Evolutionary conservation across 2,329 filamentous ascomycete species (phyloP), one percentile per base, ranked within the genome.

Genomic region (Cercospora berteroae): DNA sequence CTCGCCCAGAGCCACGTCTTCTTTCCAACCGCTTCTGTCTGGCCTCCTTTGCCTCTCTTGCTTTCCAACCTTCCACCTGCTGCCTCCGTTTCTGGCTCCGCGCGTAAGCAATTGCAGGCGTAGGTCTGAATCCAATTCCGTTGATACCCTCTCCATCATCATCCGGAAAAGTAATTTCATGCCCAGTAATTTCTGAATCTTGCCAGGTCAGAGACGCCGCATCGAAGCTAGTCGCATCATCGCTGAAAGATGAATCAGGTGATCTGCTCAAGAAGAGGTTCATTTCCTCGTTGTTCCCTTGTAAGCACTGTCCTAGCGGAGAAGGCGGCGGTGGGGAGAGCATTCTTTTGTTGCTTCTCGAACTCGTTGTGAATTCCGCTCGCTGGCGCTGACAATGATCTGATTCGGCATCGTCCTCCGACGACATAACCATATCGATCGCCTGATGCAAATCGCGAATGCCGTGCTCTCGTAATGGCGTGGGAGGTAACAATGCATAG

Each of bases 91-190:
- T 84, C 75, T 87, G 84, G 50, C 83, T 82, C 58, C 87, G 79
- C 16, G 83, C 83, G 78, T 85, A 85, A 1, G 86, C 86, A 31
- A 87, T 83, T 48, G 86, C 84, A 16, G 87, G 82, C 1, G 87
- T 89, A 3, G 87, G 87, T 67, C 83, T 83, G 76, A 89, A 89
- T 0, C 87, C 87, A 65, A 89, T 83, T 1, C 87, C 87, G 72
- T 89, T 89, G 69, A 89, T 84, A 5, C 87, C 87, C 64, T 86
- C 85, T 3, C 87, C 87, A 74, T 89, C 87, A 73, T 89, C 87
- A 44, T 83, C 84, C 63, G 87, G 85, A 3, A 83, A 81, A 61
- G 85, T 81, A 20, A 79, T 79, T 33, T 82, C 75, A 72, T 88
- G 85, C 13, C 87, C 87, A 5, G 87, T 89, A 73, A 89, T 89